phyloP scores from a whole-genome alignment of 2,329 filamentous ascomycete genomes.

The Botrytis elliptica region DNA sequence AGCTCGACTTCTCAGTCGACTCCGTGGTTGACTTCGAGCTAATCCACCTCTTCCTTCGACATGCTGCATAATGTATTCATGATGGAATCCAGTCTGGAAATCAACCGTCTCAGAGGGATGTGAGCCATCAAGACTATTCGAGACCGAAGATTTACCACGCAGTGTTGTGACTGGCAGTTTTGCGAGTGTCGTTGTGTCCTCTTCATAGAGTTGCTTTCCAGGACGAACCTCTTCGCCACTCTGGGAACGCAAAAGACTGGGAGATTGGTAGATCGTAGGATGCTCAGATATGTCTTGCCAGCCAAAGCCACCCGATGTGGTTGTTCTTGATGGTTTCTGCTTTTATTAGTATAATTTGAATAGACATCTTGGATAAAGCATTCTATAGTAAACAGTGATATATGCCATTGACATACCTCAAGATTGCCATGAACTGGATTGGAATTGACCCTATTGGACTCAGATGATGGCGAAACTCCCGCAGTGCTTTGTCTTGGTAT shows the following conservation, averaged over 20 bases:
- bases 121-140: slow-evolving; percentile 33
- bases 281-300: slow-evolving; percentile 31
- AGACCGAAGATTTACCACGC: background rate
- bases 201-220: slow-evolving; percentile 18
- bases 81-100: slow-evolving; percentile 31
- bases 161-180: slow-evolving; percentile 3
- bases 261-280: background rate
- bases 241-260: background rate
- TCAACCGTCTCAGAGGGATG: slow-evolving; percentile 32
- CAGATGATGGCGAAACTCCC: slow-evolving; percentile 14
- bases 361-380: background rate
- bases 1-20: slow-evolving; percentile 31
- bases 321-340: slow-evolving; percentile 20
- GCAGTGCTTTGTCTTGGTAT: background rate
- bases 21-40: slow-evolving; percentile 19
- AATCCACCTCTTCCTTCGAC: slow-evolving; percentile 21
- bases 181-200: slow-evolving; percentile 16
- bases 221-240: slow-evolving; percentile 5
- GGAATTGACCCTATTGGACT: background rate
- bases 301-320: slow-evolving; percentile 22
- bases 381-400: no score
- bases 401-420: slow-evolving; percentile 13
- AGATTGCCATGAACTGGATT: background rate
- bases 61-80: slow-evolving; percentile 25
- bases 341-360: background rate